phyloP scores from a whole-genome alignment of 1,284 basidiomycete genomes.

The Puccinia brachypodii region DNA sequence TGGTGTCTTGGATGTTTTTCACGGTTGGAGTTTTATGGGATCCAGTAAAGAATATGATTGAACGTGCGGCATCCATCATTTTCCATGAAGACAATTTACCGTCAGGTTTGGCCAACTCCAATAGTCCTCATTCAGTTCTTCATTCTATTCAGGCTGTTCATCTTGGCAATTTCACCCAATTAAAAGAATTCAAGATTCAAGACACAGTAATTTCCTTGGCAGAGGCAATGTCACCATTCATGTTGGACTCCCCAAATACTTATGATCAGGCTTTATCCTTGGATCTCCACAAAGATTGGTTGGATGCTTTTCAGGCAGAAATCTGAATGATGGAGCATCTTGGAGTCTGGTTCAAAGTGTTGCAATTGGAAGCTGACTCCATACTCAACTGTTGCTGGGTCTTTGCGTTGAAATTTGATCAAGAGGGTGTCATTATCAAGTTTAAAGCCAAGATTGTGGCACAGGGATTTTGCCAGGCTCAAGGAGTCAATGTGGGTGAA shows the following conservation, averaged over 20 bases:
- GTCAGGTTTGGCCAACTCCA: background rate
- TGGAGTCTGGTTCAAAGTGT: background rate
- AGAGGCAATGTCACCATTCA: no score
- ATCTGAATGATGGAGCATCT: background rate
- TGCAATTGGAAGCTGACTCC: background rate
- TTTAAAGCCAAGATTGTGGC: background rate
- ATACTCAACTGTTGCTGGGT: background rate
- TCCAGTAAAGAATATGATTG: background rate
- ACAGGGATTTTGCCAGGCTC: background rate
- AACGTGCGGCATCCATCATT: background rate
- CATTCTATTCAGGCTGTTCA: background rate
- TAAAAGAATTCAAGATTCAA: background rate
- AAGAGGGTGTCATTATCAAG: background rate
- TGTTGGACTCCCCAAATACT: background rate
- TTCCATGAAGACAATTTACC: background rate
- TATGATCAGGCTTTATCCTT: background rate
- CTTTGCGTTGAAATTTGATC: background rate
- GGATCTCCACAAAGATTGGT: background rate
- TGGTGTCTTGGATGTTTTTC: background rate
- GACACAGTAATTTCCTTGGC: background rate
- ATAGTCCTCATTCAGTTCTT: background rate
- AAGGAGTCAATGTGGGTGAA: background rate
- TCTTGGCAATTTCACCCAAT: background rate
- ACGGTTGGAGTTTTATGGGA: conserved; percentile 18
- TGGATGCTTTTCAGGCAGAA: background rate